Evolutionary conservation across 371 early-diverging fungal species (phyloP), one percentile per base, ranked within the genome.

Genomic region (Zychaea mexicana): DNA sequence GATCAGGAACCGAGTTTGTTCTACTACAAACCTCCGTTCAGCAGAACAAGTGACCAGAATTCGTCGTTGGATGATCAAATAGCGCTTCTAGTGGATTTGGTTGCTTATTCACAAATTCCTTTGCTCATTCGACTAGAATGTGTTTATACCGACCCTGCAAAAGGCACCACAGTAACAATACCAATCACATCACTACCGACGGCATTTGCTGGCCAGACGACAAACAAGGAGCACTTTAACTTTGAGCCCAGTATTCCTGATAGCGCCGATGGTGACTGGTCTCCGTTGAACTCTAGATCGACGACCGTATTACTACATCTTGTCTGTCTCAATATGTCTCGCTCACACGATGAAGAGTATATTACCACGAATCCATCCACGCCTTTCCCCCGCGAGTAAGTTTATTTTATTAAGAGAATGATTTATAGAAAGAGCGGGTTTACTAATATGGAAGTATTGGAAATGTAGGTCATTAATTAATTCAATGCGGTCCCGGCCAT

Each of bases 11-110:
- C 65, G 26, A 83, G 86, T 52, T 61, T 85, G 12, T 91, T 86
- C 64, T 92, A 87, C 62, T 92, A 85, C 62, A 84, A 85, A n/a
- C 90, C 91, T 2, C 61, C 70, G 0, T 66, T 88, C 31, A 26
- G 24, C 46, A 59, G 31, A 2, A 52, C 62, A 27, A 24, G 4
- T 13, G 52, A 60, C n/a, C 12, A 55, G n/a, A 36, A 60, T 19
- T 24, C 56, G 24, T 24, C 60, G 2, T 22, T 26, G 12, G 71
- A 73, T 30, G 67, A 67, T 24, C 73, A 75, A n/a, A 78, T 78
- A 26, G 75, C 84, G 30, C 66, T 61, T 2, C 57, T 88, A 21
- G 75, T 78, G 0, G 81, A 85, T 30, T 57, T 85, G 2, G 81
- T 82, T 56, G 76, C 79, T 19, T 73, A 76, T 28, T 78, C 86